Evolutionary conservation across 2,329 filamentous ascomycete genomes (phyloP), one percentile per base, ranked within the genome.

Genomic region (Fusarium foetens): DNA sequence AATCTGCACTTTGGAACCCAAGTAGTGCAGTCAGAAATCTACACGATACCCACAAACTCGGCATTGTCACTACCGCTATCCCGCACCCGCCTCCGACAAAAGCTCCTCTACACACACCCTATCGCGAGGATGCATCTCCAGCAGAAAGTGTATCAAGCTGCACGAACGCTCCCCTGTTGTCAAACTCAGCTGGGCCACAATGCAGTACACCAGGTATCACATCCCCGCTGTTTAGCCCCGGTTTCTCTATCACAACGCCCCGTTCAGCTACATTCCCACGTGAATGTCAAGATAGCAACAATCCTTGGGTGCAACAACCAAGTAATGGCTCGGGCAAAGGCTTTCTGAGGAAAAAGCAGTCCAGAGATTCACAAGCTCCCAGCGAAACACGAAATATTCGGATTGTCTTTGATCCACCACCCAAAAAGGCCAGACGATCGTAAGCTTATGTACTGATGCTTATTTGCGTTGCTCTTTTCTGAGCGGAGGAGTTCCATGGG

Each of bases 321-420:
- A 33, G 36, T 16, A 51, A 41, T 11, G 63, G 51, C 3, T 60
- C 60, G 6, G 23, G 59, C 5, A 75, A 63, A 46, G 59, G 74
- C 4, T 59, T 75, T 33, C 49, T 69, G 29, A 75, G 55, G 45
- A 77, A 75, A 57, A 76, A 76, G 51, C 55, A 55, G 16, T 70
- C 71, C 6, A 71, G 70, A 65, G 70, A 65, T 46, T 76, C 58
- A 72, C 80, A 66, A 75, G 79, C 66, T n/a, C 83, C 83, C 1
- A 78, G 80, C 0, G 81, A 84, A 76, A 74, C 65, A 11, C 76
- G 75, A 25, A 80, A 75, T 60, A 80, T 85, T 23, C 80, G 81
- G 74, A 81, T 79, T 13, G 78, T 78, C 6, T 86, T 86, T 71
- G 79, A 81, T 36, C 81, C 80, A 27, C 83, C 83, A 19, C 83